Percentiles rank a stretch among this genome's conserved stretches.
These are phyloP conservation scores for Cyberlindnera amylophila DNA, from an alignment of 805 yeast species.

Conservation along the genomic window DNA sequence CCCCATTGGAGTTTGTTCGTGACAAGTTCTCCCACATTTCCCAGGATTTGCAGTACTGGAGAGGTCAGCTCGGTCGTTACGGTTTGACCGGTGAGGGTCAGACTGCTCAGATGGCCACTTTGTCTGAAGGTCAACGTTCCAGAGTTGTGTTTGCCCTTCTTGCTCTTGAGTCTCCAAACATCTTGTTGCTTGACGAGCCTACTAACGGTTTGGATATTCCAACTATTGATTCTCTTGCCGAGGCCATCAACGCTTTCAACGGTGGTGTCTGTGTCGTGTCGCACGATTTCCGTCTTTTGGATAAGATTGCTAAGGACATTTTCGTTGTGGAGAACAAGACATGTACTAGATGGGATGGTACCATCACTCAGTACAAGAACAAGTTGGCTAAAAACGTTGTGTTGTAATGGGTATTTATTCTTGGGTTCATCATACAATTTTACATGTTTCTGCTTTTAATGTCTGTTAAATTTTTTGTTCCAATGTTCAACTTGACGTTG, in stretches of 20 bases:
- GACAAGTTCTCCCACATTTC: conserved; percentile 86
- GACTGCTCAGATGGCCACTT: conserved; percentile 96
- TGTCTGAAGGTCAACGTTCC: conserved; percentile 98
- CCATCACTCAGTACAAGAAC: conserved; percentile 88
- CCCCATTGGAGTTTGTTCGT: conserved; percentile 95
- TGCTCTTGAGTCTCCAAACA: conserved; percentile 94
- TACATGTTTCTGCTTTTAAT: background rate
- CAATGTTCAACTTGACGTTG: too few species aligned
- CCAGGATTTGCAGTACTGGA: conserved; percentile 98
- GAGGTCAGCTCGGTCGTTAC: conserved; percentile 95
- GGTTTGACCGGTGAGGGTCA: conserved; percentile 99
- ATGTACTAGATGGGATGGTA: conserved; percentile 95
- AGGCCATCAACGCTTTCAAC: conserved; percentile 87
- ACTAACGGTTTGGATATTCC: conserved; percentile 99
- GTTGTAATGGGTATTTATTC: conserved; percentile 37
- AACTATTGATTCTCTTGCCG: conserved; percentile 96
- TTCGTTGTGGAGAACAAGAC: conserved; percentile 93
- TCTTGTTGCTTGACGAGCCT: conserved; percentile 96
- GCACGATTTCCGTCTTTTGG: conserved; percentile 97
- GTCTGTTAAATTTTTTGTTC: background rate
- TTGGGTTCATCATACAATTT: conserved; percentile 1
- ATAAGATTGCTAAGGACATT: conserved; percentile 96
- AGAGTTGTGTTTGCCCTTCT: conserved; percentile 96
- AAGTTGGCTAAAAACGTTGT: conserved; percentile 90
- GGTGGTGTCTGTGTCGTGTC: conserved; percentile 99